Conservation (phyloP, 2,329 filamentous ascomycete genomes). For the Trichoderma aggressivum region DNA sequence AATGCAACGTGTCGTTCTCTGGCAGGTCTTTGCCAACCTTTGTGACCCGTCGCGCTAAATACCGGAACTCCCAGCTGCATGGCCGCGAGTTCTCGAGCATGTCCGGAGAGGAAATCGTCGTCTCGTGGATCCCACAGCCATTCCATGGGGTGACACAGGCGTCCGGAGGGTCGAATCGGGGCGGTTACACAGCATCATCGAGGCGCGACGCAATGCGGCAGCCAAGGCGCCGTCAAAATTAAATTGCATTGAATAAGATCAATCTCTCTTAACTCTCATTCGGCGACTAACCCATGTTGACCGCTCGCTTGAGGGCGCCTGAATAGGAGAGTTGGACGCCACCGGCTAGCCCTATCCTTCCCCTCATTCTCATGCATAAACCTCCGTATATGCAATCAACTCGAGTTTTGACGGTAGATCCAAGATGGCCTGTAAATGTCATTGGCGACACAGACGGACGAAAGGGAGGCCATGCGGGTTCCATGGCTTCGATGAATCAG, state of each 20-base stretch:
- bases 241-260: background rate
- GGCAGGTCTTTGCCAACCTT: background rate
- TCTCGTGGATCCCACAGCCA: background rate
- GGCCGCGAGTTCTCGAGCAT: background rate
- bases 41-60: background rate
- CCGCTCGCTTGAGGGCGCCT: background rate
- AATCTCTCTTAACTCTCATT: background rate
- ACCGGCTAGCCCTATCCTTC: background rate
- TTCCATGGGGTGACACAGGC: no score
- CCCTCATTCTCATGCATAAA: background rate
- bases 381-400: background rate
- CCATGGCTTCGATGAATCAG: background rate
- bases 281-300: background rate
- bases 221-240: background rate
- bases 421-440: background rate
- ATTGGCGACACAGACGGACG: no score
- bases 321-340: background rate
- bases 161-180: background rate
- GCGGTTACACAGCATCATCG: background rate
- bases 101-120: background rate
- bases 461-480: background rate
- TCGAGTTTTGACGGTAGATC: background rate
- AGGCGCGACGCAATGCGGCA: background rate
- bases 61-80: background rate
- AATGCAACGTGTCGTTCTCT: conserved; percentile 12